Conservation (phyloP, 495 filamentous ascomycete genomes). For the Hyaloscypha variabilis region DNA sequence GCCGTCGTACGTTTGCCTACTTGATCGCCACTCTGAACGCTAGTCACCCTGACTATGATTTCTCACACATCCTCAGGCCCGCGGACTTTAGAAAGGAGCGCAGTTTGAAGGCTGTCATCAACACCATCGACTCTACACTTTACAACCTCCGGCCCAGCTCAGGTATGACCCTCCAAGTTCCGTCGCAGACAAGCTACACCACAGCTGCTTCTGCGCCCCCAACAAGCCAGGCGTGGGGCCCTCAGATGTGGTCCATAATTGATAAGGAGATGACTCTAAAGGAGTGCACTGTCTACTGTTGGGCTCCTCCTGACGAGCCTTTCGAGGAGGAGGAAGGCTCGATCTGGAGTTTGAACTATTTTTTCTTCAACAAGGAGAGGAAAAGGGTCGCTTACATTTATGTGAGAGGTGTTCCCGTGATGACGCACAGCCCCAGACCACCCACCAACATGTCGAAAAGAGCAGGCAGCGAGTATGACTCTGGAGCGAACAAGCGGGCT, state of each 20-base stretch:
- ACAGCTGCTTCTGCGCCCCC: constrained; percentile 47
- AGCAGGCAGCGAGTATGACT: constrained; percentile 24
- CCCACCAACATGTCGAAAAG: constrained; percentile 34
- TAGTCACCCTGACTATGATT: constrained; percentile 96
- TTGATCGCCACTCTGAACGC: constrained; percentile 97
- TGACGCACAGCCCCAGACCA: constrained; percentile 65
- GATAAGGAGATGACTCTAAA: constrained; percentile 90
- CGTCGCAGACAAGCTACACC: constrained; percentile 37
- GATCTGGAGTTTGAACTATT: constrained; percentile 94
- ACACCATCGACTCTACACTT: constrained; percentile 79
- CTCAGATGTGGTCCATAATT: constrained; percentile 84
- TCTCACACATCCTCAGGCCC: constrained; percentile 85
- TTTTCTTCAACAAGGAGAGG: constrained; percentile 91
- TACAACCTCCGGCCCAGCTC: constrained; percentile 73
- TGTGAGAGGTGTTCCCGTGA: constrained; percentile 79
- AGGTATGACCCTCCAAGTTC: constrained; percentile 34
- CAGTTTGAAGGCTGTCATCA: constrained; percentile 73
- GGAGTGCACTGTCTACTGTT: constrained; percentile 84
- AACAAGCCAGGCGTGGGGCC: constrained; percentile 67
- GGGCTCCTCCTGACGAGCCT: constrained; percentile 79
- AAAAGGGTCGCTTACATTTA: constrained; percentile 97
- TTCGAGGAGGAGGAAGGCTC: constrained; percentile 89
- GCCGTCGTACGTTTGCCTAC: constrained; percentile 91
- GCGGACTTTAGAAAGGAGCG: constrained; percentile 84
- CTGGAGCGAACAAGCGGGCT: constrained; percentile 72